phyloP scores from a whole-genome alignment of 305 asterid genomes.

The Fraxinus ornus region DNA sequence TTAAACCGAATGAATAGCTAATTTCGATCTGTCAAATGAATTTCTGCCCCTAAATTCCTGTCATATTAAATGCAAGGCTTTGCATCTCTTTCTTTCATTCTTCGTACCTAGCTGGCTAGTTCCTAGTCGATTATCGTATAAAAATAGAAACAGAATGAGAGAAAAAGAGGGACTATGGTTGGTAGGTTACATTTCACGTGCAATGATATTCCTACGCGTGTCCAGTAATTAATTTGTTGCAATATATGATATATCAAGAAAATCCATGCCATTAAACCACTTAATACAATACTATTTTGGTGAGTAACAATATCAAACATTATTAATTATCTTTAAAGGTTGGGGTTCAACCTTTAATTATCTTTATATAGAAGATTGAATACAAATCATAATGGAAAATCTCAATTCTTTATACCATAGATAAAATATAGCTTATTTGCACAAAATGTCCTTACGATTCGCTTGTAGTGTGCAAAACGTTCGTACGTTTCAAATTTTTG shows the following conservation, averaged over 20 bases:
- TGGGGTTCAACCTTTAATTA: too few species aligned
- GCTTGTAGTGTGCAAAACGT: too few species aligned
- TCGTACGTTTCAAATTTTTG: too few species aligned
- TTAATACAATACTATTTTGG: constrained; percentile 10
- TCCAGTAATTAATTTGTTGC: background rate
- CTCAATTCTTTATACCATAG: background rate
- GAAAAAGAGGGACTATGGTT: background rate
- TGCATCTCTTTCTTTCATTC: background rate
- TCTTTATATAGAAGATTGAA: background rate
- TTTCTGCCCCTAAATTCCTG: too few species aligned
- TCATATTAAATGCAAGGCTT: background rate
- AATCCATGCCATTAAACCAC: background rate
- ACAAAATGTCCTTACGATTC: too few species aligned
- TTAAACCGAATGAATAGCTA: too few species aligned
- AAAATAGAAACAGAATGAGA: background rate
- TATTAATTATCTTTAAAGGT: too few species aligned
- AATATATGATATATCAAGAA: background rate
- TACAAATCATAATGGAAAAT: background rate
- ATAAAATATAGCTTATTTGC: too few species aligned
- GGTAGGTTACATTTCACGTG: background rate
- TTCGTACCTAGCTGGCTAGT: background rate
- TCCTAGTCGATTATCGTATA: background rate
- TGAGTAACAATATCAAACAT: constrained; percentile 3
- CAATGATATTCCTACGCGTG: background rate
- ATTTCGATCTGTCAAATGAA: too few species aligned